Evolutionary conservation across 1,284 basidiomycete genomes (phyloP), one percentile per base, ranked within the genome.

Genomic region (Volvariella volvacea): DNA sequence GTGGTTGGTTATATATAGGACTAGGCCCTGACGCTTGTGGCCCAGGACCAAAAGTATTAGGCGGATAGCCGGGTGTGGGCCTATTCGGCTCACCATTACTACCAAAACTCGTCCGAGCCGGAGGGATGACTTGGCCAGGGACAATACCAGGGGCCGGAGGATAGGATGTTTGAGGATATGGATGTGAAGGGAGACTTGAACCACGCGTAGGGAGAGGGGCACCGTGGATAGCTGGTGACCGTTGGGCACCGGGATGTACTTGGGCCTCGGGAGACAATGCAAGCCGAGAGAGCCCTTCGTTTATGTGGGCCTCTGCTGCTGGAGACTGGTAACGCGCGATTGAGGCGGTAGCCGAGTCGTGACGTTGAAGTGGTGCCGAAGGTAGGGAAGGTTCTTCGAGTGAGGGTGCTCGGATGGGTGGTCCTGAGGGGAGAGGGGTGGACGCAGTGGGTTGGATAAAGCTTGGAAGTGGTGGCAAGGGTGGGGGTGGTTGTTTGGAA

Each of bases 401-500:
- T 12, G 25, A 28, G 48, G 28, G 46, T 40, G 25, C 48, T 51
- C 38, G 48, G 43, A 15, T 32, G 25, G 22, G 7, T 32, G 33
- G 41, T 16, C 34, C 25, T 6, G 28, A 47, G 6, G 39, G 40
- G 14, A 42, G 25, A 6, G 25, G 25, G 6, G 25, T 6, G 12
- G 25, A 28, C 6, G 12, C 25, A 28, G 34, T 6, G n/a, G 34
- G n/a, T 36, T 36, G 34, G 7, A 20, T 4, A 36, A 36, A 36
- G 15, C 19, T 36, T 16, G 34, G 34, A 31, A 71, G 42, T 7
- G 71, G 57, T n/a, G 81, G 78, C 42, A 82, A 50, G 3, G 80
- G 78, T 4, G 82, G 80, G 6, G 78, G 73, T 32, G 75, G 71
- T 49, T 73, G 71, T 55, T 79, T 80, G 8, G 77, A 71, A n/a